Base-by-base conservation (phyloP, 768 basidiomycete genomes). In the Naganishia vishniacii region DNA sequence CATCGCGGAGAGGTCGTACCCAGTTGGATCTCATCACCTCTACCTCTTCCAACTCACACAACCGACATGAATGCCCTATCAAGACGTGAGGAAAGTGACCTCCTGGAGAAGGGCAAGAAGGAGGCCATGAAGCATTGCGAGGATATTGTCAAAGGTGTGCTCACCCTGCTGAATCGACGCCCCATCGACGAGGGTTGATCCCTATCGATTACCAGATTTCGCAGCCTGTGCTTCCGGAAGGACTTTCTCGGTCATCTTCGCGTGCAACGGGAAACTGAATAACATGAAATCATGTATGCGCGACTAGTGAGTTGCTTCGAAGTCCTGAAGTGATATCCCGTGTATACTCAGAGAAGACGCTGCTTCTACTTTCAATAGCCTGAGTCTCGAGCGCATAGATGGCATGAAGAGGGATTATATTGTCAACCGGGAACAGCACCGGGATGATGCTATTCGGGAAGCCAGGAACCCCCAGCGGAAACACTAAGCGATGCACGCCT, bases 91-190 rank as follows among this genome's bases (percentile, higher is more conserved):
- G 62, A 63, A 25, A 49, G 51, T 13, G 62, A 63, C 15, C 34
- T 63, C 40, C 41, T 63, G 44, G 62, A 63, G 29, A 49, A 51
- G 51, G 62, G 48, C 29, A 63, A 63, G 49, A 51, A 63, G 26
- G 48, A 63, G 32, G 48, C 62, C 16, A 51, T 63, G 49, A 51
- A 45, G 44, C 62, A 63, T 40, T 63, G 62, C 29, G 62, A 63
- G 13, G 37, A 49, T 13, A 42, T 53, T 25, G 62, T 63, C 41
- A 63, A 63, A 45, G 62, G 62, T 63, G 40, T 41, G 62, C n/a
- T 32, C 32, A 1, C 28, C 31, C 49, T 16, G 42, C 42, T 18
- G n/a, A 16, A 29, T 13, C 1, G 16, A 16, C 7, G 7, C 49
- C 15, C 7, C 16, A 28, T 40, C 9, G 8, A 40, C 4, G 25